A percentile compares a stretch with the other conserved stretches of the same genome.
Evolutionary conservation across 345 rosid genomes (phyloP).

Genomic region (Hibiscus syriacus): DNA sequence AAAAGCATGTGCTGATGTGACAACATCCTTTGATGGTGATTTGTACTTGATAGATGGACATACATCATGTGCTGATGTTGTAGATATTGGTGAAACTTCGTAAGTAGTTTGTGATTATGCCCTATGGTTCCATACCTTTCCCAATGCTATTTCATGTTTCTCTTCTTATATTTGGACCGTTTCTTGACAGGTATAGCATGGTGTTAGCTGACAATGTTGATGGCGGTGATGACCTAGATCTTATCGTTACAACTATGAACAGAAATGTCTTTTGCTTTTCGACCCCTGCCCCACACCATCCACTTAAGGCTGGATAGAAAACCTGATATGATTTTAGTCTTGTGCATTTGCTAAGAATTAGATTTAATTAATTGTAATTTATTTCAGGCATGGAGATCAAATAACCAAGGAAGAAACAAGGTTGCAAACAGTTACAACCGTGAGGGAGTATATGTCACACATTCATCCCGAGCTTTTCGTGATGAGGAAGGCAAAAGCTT

Average conservation of each 20-base stretch:
- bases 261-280: conserved; percentile 99
- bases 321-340: conserved; percentile 10
- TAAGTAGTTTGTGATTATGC: conserved; percentile 31
- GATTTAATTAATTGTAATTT: conserved; percentile 6
- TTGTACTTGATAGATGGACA: conserved; percentile 97
- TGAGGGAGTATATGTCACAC: conserved; percentile 74
- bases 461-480: conserved; percentile 86
- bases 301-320: conserved; percentile 66
- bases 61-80: conserved; percentile 93
- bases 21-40: conserved; percentile 97
- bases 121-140: conserved; percentile 8
- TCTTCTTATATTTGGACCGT: conserved; percentile 14
- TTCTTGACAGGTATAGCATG: conserved; percentile 74
- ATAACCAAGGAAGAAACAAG: conserved; percentile 92
- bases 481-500: conserved; percentile 99
- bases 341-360: conserved; percentile 6
- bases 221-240: conserved; percentile 99
- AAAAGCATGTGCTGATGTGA: conserved; percentile 82
- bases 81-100: conserved; percentile 99
- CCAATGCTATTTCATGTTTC: conserved; percentile 2
- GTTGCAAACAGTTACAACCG: conserved; percentile 59
- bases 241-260: conserved; percentile 92
- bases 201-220: conserved; percentile 99
- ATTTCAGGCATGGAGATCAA: conserved; percentile 90
- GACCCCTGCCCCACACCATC: conserved; percentile 93